Percentiles rank a stretch among this genome's conserved stretches.
These are phyloP conservation scores for Mrakia gelida DNA, from an alignment of 768 basidiomycete genomes.

Conservation along the genomic window DNA sequence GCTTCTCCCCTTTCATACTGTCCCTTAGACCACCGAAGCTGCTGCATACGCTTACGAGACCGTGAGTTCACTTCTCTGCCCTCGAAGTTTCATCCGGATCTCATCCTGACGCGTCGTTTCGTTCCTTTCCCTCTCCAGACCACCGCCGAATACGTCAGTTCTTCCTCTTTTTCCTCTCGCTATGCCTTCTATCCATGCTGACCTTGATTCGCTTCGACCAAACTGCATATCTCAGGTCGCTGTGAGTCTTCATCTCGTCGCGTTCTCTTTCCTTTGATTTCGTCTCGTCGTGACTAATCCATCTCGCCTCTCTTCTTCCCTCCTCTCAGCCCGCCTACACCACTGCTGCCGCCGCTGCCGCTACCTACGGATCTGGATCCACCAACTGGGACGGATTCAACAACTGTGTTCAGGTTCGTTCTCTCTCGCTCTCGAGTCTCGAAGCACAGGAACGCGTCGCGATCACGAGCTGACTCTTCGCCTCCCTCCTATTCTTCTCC, in stretches of 20 bases:
- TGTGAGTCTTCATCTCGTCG: neutral
- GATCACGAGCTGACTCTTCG: neutral
- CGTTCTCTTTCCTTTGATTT: neutral
- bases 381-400: conserved; percentile 1
- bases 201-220: neutral
- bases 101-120: neutral
- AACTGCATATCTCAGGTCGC: neutral
- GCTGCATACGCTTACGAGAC: neutral
- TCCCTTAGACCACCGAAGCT: neutral
- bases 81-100: neutral
- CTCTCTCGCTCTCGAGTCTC: neutral
- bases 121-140: neutral
- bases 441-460: neutral
- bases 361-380: neutral
- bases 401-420: neutral
- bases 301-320: neutral
- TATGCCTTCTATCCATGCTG: neutral
- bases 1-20: neutral
- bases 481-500: neutral
- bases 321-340: neutral
- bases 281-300: neutral
- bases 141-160: conserved; percentile 3
- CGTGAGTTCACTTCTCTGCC: neutral
- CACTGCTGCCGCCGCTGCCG: conserved; percentile 2
- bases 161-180: neutral